phyloP scores from a whole-genome alignment of 345 rosid species.

The Clausena lansium region DNA sequence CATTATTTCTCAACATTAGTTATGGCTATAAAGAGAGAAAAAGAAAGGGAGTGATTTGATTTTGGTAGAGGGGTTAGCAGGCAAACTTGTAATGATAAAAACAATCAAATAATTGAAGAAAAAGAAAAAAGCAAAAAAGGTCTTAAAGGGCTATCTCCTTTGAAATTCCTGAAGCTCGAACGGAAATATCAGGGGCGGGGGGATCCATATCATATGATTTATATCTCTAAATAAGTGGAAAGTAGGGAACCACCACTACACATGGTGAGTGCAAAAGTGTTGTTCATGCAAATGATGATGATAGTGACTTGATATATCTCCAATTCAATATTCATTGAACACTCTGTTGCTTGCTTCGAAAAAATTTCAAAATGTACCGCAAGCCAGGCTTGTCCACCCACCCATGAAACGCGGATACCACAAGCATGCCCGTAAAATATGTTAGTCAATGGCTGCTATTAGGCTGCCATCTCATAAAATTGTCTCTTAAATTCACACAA shows the following conservation, averaged over 20 bases:
- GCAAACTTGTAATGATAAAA: constrained; percentile 17
- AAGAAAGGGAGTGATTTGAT: neutral
- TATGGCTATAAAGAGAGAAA: neutral
- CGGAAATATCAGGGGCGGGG: constrained; percentile 12
- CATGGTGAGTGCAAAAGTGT: constrained; percentile 11
- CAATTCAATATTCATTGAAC: constrained; percentile 2
- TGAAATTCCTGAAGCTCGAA: neutral
- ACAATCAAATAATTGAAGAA: constrained; percentile 10
- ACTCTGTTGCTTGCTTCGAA: neutral
- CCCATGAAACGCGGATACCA: constrained; percentile 5
- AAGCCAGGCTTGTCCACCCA: constrained; percentile 8
- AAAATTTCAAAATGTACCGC: neutral
- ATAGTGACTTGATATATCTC: neutral
- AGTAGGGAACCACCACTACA: constrained; percentile 30
- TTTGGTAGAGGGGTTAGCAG: constrained; percentile 7
- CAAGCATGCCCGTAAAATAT: constrained; percentile 7
- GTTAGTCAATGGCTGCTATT: constrained; percentile 4
- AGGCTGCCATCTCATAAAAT: neutral
- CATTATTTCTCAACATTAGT: neutral
- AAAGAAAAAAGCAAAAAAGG: constrained; percentile 11
- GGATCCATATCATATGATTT: neutral
- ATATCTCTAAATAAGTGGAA: constrained; percentile 22
- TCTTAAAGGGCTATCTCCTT: neutral
- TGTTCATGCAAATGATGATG: constrained; percentile 23
- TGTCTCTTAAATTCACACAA: neutral